Evolutionary conservation across 1,284 basidiomycete genomes (phyloP), one percentile per base, ranked within the genome.

Genomic region (Cryptococcus hybrid): DNA sequence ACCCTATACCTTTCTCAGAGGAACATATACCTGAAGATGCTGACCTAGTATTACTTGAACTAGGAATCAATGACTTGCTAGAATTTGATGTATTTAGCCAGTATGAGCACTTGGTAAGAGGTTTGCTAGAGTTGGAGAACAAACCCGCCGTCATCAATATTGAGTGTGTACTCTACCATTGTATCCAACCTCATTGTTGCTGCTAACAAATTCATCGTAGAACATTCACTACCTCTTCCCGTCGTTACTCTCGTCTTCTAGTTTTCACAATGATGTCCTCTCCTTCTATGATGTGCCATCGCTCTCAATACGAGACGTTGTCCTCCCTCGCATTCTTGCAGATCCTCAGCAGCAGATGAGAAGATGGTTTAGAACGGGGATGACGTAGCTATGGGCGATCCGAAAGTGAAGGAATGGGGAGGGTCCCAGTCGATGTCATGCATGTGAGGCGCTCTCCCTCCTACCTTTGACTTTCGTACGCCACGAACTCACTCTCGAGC

Each of bases 221-320:
- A 55, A 73, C 73, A 11, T 76, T 77, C 61, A 73, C 75, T 2
- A 66, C 72, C 68, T 77, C n/a, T 77, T 76, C 67, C 66, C 69
- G 0, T 61, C 69, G 7, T 62, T 76, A 9, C 42, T 73, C 5
- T 70, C 69, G 7, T 66, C 71, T n/a, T 70, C 69, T 5, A 59
- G 71, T 2, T 61, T 76, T n/a, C 75, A 77, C 57, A 63, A 65
- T 54, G 74, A 75, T 59, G 68, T 77, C 9, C 59, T 69, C 13
- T 68, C 74, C 13, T 77, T 67, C 61, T 77, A 77, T 55, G 75
- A 77, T 55, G 67, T 75, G 12, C 74, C 75, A 1, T 71, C 73
- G 4, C 53, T 77, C 18, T 69, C 70, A 3, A 63, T 77, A 24
- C 68, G 75, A 11, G 75, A 77, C 52, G 66, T 74, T 8, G 58